phyloP scores from a whole-genome alignment of 768 basidiomycete genomes.

The Suillus tomentosus region DNA sequence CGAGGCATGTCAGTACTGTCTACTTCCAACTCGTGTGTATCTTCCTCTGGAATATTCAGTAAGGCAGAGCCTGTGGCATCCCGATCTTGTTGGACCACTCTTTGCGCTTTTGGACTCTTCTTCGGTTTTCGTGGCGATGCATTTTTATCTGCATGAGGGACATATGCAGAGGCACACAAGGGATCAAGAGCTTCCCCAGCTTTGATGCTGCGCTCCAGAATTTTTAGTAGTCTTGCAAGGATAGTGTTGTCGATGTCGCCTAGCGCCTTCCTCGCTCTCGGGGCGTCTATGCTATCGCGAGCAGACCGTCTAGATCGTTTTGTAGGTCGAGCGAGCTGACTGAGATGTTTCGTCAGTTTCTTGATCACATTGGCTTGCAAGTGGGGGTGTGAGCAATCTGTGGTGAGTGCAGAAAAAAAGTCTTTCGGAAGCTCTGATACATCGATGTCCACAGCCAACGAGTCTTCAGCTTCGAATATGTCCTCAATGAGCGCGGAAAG shows the following conservation, averaged over 20 bases:
- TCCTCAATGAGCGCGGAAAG: constrained; percentile 78
- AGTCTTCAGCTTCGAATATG: constrained; percentile 81
- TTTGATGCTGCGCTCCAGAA: constrained; percentile 78
- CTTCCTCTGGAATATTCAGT: constrained; percentile 10
- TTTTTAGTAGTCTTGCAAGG: constrained; percentile 68
- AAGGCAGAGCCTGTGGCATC: background rate
- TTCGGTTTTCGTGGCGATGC: constrained; percentile 47
- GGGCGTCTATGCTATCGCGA: constrained; percentile 43
- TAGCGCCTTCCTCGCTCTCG: constrained; percentile 56
- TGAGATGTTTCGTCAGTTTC: constrained; percentile 71
- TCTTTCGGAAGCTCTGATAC: constrained; percentile 54
- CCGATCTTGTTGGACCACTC: constrained; percentile 3
- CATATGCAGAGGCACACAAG: constrained; percentile 44
- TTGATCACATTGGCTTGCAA: constrained; percentile 58
- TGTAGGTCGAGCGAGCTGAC: constrained; percentile 64
- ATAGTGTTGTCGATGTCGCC: constrained; percentile 65
- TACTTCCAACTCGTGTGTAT: background rate
- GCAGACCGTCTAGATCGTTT: constrained; percentile 62
- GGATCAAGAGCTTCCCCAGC: constrained; percentile 77
- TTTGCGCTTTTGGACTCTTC: constrained; percentile 44
- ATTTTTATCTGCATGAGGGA: constrained; percentile 21
- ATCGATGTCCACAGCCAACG: constrained; percentile 57
- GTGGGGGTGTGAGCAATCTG: constrained; percentile 60
- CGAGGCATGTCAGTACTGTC: constrained; percentile 18
- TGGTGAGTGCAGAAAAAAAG: constrained; percentile 64